These are phyloP conservation scores for Phytophthora uliginosa DNA, from an alignment of 352 stramenopile species.

Conservation along the genomic window DNA sequence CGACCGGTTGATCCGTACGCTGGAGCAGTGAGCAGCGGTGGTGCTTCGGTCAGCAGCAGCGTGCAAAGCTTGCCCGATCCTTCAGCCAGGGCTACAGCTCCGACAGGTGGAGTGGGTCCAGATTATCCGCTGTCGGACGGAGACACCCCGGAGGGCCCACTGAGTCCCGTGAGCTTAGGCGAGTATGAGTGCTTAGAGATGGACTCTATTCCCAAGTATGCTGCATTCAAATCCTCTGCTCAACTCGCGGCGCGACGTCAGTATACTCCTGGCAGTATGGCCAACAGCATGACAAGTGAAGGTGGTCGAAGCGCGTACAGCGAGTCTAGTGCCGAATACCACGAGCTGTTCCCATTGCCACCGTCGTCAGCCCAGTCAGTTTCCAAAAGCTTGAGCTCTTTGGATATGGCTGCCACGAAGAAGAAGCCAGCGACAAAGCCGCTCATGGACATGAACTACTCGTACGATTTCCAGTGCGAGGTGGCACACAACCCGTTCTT, in stretches of 20 bases:
- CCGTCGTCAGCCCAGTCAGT: slow-evolving; percentile 16
- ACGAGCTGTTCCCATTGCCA: slow-evolving; percentile 47
- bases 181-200: slow-evolving; percentile 84
- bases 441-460: slow-evolving; percentile 76
- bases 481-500: slow-evolving; percentile 67
- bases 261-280: slow-evolving; percentile 25
- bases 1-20: slow-evolving; percentile 42
- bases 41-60: slow-evolving; percentile 32
- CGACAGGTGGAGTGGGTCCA: background rate
- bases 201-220: slow-evolving; percentile 80
- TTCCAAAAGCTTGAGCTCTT: slow-evolving; percentile 34
- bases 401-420: slow-evolving; percentile 20
- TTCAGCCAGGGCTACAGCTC: slow-evolving; percentile 11
- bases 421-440: slow-evolving; percentile 34
- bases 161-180: slow-evolving; percentile 65
- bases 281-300: slow-evolving; percentile 32
- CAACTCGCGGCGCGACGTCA: slow-evolving; percentile 35
- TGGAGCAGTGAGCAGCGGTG: slow-evolving; percentile 18
- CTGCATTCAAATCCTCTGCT: slow-evolving; percentile 69
- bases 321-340: slow-evolving; percentile 30
- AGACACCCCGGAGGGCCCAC: slow-evolving; percentile 33
- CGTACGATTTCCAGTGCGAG: slow-evolving; percentile 75
- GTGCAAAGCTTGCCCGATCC: slow-evolving; percentile 30
- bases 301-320: slow-evolving; percentile 29
- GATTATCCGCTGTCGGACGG: slow-evolving; percentile 32